Conservation (phyloP, 345 rosid genomes). For the Salix viminalis region DNA sequence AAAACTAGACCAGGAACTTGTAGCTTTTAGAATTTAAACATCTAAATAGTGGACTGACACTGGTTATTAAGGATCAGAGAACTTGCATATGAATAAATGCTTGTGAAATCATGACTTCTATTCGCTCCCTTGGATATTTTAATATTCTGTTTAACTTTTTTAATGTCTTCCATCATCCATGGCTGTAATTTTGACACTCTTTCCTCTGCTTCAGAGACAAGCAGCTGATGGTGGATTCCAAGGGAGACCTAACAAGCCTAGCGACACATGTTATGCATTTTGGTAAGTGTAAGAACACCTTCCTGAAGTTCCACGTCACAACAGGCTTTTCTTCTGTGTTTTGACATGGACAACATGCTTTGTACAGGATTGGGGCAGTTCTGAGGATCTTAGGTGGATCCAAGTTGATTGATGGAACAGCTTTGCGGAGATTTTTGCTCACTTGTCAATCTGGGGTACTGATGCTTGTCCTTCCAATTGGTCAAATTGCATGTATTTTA, state of each 20-base stretch:
- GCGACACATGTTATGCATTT: conserved; percentile 97
- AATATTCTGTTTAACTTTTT: not conserved
- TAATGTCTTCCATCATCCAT: not conserved
- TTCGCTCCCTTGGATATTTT: not conserved
- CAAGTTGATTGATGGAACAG: conserved; percentile 46
- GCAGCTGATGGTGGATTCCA: conserved; percentile 83
- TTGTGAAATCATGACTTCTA: not conserved
- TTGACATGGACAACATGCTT: not conserved
- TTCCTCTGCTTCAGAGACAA: conserved; percentile 58
- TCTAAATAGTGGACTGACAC: not conserved
- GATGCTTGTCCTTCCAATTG: conserved; percentile 4
- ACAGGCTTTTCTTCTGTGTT: conserved; percentile 1
- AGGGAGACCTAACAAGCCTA: conserved; percentile 80
- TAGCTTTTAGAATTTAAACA: conserved; percentile 3
- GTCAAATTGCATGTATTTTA: not conserved
- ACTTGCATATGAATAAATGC: conserved; percentile 2
- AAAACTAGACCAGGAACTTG: not conserved
- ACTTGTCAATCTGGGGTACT: conserved; percentile 78
- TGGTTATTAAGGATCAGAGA: not conserved
- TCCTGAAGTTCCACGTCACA: not conserved
- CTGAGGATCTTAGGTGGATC: conserved; percentile 65
- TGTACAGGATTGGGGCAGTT: conserved; percentile 72
- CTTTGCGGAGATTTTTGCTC: conserved; percentile 59
- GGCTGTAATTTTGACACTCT: not conserved
- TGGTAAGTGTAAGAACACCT: conserved; percentile 46